phyloP scores from a whole-genome alignment of 495 filamentous ascomycete species.

The Aspergillus campestris region DNA sequence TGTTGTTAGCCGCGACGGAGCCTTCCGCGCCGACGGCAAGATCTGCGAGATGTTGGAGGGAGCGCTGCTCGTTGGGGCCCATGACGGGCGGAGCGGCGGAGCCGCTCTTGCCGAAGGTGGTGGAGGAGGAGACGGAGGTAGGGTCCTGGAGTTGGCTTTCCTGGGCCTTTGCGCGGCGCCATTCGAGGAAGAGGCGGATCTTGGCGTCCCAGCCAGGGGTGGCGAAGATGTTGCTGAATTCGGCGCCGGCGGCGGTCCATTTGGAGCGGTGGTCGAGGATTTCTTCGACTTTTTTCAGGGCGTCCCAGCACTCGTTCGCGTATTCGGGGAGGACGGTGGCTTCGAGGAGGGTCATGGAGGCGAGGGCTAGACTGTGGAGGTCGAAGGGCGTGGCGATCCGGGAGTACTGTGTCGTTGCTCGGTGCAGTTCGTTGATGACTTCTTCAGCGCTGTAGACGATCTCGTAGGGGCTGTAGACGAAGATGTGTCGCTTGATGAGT shows the following conservation, averaged over 20 bases:
- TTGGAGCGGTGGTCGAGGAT: constrained; percentile 34
- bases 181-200: constrained; percentile 40
- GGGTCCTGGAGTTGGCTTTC: constrained; percentile 31
- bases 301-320: constrained; percentile 35
- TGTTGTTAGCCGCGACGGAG: constrained; percentile 25
- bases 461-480: constrained; percentile 47
- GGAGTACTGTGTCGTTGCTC: constrained; percentile 33
- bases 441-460: constrained; percentile 56
- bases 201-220: constrained; percentile 37
- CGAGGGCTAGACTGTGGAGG: constrained; percentile 63
- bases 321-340: constrained; percentile 46
- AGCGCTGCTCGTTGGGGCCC: constrained; percentile 41
- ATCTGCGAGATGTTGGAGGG: constrained; percentile 57
- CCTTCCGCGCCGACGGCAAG: constrained; percentile 46
- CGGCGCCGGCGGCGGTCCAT: constrained; percentile 12
- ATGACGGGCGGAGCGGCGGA: constrained; percentile 29
- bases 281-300: constrained; percentile 36
- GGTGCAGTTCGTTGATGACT: constrained; percentile 48
- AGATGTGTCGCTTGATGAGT: constrained; percentile 49
- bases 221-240: constrained; percentile 33
- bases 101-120: constrained; percentile 11
- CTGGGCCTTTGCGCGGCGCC: constrained; percentile 33
- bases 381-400: constrained; percentile 51
- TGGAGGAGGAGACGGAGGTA: too few species aligned
- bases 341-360: constrained; percentile 58